Evolutionary conservation across 805 yeast species (phyloP), one percentile per base, ranked within the genome.

Genomic region (Metschnikowia koreensis): DNA sequence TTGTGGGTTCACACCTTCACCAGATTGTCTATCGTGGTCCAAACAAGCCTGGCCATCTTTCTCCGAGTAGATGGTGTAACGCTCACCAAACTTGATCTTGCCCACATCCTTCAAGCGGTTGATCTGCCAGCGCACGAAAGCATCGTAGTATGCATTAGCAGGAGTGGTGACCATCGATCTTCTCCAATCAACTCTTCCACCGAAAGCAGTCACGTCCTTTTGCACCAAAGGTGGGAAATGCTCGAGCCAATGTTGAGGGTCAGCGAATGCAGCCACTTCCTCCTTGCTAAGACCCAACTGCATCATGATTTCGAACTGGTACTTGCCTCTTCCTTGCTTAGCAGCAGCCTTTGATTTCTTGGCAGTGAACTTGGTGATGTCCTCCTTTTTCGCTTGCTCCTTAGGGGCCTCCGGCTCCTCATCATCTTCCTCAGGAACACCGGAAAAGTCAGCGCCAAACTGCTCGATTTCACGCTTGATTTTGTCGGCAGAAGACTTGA

Each of bases 11-110:
- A 94, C 94, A 71, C 96, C 98, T 76, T 94, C 99, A 68, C 99
- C 99, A 46, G 93, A 82, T 71, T 82, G 87, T 80, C 99, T 86
- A 74, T 94, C 99, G 72, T 94, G 99, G 73, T 94, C 99, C 93
- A 94, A 92, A 80, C 99, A 94, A 38, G 99, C 96, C 79, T 94
- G 99, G 59, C 97, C 97, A 73, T 94, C 99, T 75, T 89, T 93
- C 68, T 91, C 96, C 40, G 98, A 92, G 75, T 89, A 94, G 65
- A 94, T 89, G 60, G 99, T 94, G 79, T 91, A 89, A 76, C 99
- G 86, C 77, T 93, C 96, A 71, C 99, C 99, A 62, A 94, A 94
- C 77, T 93, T 94, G 75, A 94, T 91, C 75, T 90, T 93, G 58
- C 93, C 96, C 53, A 80, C 74, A 44, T 82, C 91, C 76, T 84